These are phyloP conservation scores for Avena atlantica DNA, from an alignment of 176 grass and related monocot species.

Conservation along the genomic window DNA sequence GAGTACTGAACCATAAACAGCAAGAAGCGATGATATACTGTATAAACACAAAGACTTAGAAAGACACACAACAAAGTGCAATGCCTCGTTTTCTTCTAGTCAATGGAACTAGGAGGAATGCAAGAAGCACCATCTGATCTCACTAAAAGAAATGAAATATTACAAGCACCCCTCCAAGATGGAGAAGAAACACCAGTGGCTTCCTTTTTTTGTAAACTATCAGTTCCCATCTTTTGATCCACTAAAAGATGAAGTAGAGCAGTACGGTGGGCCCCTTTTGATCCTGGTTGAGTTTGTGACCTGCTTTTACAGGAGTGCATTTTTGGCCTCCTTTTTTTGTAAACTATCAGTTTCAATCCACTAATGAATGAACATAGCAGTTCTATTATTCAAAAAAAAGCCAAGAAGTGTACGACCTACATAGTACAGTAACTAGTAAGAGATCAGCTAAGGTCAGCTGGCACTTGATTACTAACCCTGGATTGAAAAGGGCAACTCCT, in stretches of 20 bases:
- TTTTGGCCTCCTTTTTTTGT: no score
- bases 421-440: no score
- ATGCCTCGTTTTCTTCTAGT: not conserved
- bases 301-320: no score
- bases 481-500: not conserved
- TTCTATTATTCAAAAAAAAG: no score
- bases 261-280: no score
- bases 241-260: no score
- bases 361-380: no score
- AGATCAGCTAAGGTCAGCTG: not conserved
- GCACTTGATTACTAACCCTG: not conserved
- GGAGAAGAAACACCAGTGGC: not conserved
- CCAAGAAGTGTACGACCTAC: no score
- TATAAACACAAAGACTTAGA: not conserved
- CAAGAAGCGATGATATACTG: not conserved
- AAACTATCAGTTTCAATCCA: no score
- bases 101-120: conserved; percentile 2
- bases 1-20: not conserved
- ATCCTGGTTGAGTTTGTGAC: no score
- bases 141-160: not conserved
- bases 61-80: not conserved
- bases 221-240: no score
- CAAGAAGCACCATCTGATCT: not conserved
- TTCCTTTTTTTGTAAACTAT: no score
- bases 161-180: conserved; percentile 6